Conservation (phyloP, 2,329 filamentous ascomycete genomes). For the Phaeosphaeria sp. region DNA sequence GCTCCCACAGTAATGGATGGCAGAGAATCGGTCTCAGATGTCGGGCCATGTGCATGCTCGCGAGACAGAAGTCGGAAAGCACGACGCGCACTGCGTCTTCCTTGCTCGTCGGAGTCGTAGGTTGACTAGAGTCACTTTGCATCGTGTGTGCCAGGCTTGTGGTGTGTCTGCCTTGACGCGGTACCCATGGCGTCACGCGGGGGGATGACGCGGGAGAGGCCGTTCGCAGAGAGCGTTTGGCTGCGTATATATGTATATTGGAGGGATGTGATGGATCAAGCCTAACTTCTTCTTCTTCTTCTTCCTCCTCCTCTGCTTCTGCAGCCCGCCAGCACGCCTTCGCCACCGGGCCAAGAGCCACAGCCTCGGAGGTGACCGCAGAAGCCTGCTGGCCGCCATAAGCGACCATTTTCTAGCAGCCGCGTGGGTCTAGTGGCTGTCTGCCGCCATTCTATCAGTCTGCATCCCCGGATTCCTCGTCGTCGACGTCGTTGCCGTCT, state of each 20-base stretch:
- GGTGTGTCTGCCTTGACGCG: too few species aligned
- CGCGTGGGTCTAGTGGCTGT: slow-evolving; percentile 17
- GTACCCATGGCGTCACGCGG: slow-evolving; percentile 15
- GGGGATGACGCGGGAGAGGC: slow-evolving; percentile 23
- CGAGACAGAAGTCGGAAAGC: slow-evolving; percentile 8
- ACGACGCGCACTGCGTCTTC: slow-evolving; percentile 14
- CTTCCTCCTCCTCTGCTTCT: neutral
- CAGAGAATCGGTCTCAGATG: slow-evolving; percentile 12
- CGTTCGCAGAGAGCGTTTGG: slow-evolving; percentile 5
- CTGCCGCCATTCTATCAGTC: slow-evolving; percentile 19
- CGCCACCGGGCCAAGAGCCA: neutral
- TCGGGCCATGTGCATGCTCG: slow-evolving; percentile 12
- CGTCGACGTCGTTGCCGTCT: too few species aligned
- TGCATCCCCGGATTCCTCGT: slow-evolving; percentile 16
- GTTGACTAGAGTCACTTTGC: too few species aligned
- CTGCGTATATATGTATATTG: slow-evolving; percentile 1
- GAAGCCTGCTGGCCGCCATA: slow-evolving; percentile 13
- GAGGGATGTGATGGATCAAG: neutral
- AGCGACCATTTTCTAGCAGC: slow-evolving; percentile 21
- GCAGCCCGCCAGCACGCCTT: neutral
- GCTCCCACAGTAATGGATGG: slow-evolving; percentile 4
- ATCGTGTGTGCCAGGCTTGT: too few species aligned
- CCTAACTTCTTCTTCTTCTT: too few species aligned
- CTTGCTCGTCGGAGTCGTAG: too few species aligned
- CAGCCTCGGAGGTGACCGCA: neutral